These are phyloP conservation scores for Cucumis melo DNA, from an alignment of 306 rosid genomes.

Conservation along the genomic window DNA sequence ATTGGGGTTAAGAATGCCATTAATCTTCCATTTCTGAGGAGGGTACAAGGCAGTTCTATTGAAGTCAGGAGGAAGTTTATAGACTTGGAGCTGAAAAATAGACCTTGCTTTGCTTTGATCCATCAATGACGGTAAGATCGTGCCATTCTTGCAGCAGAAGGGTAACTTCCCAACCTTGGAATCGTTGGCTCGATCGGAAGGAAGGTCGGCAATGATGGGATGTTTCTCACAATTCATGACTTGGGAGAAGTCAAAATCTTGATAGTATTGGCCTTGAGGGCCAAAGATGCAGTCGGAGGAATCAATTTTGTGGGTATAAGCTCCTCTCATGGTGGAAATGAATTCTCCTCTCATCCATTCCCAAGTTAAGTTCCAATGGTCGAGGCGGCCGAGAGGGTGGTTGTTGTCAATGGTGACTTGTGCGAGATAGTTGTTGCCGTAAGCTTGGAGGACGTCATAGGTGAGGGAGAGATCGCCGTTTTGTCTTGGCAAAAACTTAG, in stretches of 20 bases:
- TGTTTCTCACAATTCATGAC: conserved; percentile 45
- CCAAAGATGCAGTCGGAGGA: conserved; percentile 46
- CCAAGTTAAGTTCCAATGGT: conserved; percentile 84
- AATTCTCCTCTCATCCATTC: conserved; percentile 81
- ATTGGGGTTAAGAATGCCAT: conserved; percentile 48
- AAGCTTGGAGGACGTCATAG: conserved; percentile 56
- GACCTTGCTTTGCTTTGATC: conserved; percentile 41
- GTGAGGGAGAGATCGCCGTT: conserved; percentile 40
- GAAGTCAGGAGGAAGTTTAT: conserved; percentile 57
- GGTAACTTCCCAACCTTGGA: conserved; percentile 56
- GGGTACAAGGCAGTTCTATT: conserved; percentile 59
- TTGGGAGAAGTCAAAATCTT: conserved; percentile 52
- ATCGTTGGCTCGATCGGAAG: conserved; percentile 31
- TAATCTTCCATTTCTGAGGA: conserved; percentile 49
- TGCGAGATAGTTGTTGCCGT: conserved; percentile 33
- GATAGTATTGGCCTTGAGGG: conserved; percentile 30
- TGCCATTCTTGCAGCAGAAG: conserved; percentile 68
- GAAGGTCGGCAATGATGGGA: conserved; percentile 62
- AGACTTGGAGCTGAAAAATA: conserved; percentile 54
- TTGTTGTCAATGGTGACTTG: conserved; percentile 61
- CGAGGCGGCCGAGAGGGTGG: conserved; percentile 70
- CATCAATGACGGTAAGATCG: conserved; percentile 43
- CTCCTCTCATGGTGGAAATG: conserved; percentile 58
- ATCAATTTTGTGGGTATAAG: conserved; percentile 41
- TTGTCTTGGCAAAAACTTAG: conserved; percentile 42